These are phyloP conservation scores for Colletotrichum plurivorum DNA, from an alignment of 2,329 filamentous ascomycete species.

Conservation along the genomic window DNA sequence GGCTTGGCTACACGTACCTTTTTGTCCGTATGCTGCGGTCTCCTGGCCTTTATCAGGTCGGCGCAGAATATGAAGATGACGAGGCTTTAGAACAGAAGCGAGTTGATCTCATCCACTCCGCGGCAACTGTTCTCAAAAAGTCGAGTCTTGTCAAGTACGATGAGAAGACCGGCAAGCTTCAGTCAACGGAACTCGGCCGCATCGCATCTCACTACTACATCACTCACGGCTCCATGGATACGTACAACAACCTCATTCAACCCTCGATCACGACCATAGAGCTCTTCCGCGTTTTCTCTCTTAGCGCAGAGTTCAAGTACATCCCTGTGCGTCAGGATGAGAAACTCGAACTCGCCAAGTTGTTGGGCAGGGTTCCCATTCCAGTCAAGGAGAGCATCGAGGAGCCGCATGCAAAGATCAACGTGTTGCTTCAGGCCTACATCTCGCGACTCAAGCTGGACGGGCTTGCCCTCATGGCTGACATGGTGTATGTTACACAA, in stretches of 20 bases:
- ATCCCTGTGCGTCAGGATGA: conserved; percentile 98
- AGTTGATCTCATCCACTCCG: conserved; percentile 97
- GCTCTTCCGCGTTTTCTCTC: conserved; percentile 94
- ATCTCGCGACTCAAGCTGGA: conserved; percentile 96
- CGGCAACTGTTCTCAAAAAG: conserved; percentile 87
- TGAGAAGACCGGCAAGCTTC: conserved; percentile 89
- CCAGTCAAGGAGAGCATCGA: conserved; percentile 98
- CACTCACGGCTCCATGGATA: conserved; percentile 94
- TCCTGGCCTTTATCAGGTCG: conserved; percentile 94
- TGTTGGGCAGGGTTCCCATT: conserved; percentile 90
- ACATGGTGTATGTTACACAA: conserved; percentile 98
- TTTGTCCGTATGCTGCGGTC: conserved; percentile 98
- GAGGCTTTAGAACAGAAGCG: conserved; percentile 94
- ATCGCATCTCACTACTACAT: conserved; percentile 99
- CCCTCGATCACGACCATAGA: conserved; percentile 94
- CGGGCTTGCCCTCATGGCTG: conserved; percentile 95
- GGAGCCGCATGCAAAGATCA: conserved; percentile 97
- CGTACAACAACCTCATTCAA: conserved; percentile 95
- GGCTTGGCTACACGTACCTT: conserved; percentile 98
- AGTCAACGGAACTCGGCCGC: conserved; percentile 92
- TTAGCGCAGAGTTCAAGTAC: conserved; percentile 99
- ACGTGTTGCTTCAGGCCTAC: conserved; percentile 95
- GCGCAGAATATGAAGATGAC: conserved; percentile 94
- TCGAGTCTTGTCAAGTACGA: conserved; percentile 95
- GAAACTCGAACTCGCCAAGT: conserved; percentile 94